Conservation (phyloP, 2,329 filamentous ascomycete species). For the Apiospora aurea region DNA sequence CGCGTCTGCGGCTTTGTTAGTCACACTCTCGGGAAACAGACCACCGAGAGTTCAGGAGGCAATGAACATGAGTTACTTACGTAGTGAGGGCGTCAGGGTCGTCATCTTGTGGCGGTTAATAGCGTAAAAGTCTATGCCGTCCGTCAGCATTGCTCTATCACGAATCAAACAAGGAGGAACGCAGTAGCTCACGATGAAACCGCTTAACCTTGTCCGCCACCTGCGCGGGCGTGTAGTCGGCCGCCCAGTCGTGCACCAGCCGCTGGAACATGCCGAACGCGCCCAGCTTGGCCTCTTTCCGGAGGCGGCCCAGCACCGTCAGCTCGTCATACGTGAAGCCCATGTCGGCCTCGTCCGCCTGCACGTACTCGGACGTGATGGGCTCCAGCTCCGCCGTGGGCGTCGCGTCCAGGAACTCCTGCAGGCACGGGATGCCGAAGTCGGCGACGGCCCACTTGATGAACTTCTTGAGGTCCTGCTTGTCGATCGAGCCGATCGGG, state of each 20-base stretch:
- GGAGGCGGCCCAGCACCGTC: constrained; percentile 38
- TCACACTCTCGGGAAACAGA: background rate
- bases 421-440: constrained; percentile 70
- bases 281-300: constrained; percentile 36
- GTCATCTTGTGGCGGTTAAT: constrained; percentile 74
- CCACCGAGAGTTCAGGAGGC: no score
- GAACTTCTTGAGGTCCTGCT: constrained; percentile 71
- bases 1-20: constrained; percentile 27
- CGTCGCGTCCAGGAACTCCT: constrained; percentile 68
- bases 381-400: constrained; percentile 72
- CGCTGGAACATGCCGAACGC: constrained; percentile 51
- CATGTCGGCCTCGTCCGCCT: constrained; percentile 49
- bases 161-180: no score
- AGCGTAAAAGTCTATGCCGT: constrained; percentile 50
- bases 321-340: constrained; percentile 60
- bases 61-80: background rate
- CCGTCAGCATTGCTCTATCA: background rate
- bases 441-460: constrained; percentile 67
- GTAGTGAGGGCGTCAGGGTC: constrained; percentile 62
- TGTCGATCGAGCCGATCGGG: constrained; percentile 64
- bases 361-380: constrained; percentile 63
- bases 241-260: constrained; percentile 54
- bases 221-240: constrained; percentile 31
- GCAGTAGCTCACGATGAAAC: constrained; percentile 46
- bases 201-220: constrained; percentile 32